These are phyloP conservation scores for Globisporangium echinulatum DNA, from an alignment of 352 stramenopile genomes.

Conservation along the genomic window DNA sequence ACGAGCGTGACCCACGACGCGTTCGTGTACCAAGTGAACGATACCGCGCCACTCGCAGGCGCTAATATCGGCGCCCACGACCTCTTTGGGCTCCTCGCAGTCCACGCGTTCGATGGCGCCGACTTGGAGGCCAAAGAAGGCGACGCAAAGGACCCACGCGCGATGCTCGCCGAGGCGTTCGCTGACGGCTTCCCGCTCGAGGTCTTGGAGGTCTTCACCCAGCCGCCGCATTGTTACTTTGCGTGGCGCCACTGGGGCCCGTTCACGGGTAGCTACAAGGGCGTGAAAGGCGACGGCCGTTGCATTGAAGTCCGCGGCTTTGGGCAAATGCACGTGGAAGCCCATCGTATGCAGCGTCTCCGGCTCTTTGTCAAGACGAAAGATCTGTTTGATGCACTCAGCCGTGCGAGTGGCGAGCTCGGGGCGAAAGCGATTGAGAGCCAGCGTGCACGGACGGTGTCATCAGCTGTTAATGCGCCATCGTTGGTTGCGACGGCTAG, in stretches of 20 bases:
- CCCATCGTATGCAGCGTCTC: slow-evolving; percentile 37
- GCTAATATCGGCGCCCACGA: slow-evolving; percentile 44
- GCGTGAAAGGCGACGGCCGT: slow-evolving; percentile 50
- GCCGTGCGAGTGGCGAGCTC: slow-evolving; percentile 10
- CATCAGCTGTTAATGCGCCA: background rate
- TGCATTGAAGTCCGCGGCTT: slow-evolving; percentile 65
- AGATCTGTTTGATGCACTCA: slow-evolving; percentile 47
- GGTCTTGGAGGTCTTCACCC: slow-evolving; percentile 71
- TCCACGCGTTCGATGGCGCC: slow-evolving; percentile 18
- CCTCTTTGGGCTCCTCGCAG: slow-evolving; percentile 62
- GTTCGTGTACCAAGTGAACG: slow-evolving; percentile 76
- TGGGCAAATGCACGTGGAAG: slow-evolving; percentile 59
- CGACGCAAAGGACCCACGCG: slow-evolving; percentile 43
- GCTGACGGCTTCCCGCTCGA: slow-evolving; percentile 76
- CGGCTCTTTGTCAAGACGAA: slow-evolving; percentile 65
- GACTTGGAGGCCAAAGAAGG: slow-evolving; percentile 24
- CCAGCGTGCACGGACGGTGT: slow-evolving; percentile 7
- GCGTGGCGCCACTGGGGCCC: slow-evolving; percentile 74
- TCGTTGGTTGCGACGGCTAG: slow-evolving; percentile 3
- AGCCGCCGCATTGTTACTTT: slow-evolving; percentile 71
- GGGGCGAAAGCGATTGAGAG: slow-evolving; percentile 6
- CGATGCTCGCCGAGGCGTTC: slow-evolving; percentile 55
- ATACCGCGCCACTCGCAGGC: slow-evolving; percentile 35
- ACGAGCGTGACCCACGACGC: slow-evolving; percentile 42
- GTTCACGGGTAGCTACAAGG: slow-evolving; percentile 62